Evolutionary conservation across 352 stramenopile species (phyloP), one percentile per base, ranked within the genome.

Genomic region (Hyaloperonospora arabidopsidis): DNA sequence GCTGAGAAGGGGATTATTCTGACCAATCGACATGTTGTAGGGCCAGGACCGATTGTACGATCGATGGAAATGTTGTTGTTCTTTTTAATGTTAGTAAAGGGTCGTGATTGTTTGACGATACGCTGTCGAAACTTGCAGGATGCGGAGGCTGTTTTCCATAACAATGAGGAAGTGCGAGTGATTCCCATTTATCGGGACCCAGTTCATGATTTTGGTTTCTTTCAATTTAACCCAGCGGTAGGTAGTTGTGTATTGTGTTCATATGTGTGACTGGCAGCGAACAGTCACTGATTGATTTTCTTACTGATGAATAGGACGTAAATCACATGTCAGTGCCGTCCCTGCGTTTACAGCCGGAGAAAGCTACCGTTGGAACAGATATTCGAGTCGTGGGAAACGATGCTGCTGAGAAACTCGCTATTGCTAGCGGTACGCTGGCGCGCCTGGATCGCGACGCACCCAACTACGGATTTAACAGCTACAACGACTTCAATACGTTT

Each of bases 401-500:
- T 53, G 85, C 84, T 3, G 90, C 89, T 8, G 90, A 97, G 63
- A 97, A 97, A 38, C 66, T 97, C 17, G 83, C 78, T 5, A 97
- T 97, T 61, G 86, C 93, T 17, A 89, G 83, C 40, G 90, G 89
- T 19, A 96, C 89, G n/a, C 66, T 97, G 14, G 88, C 90, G 17
- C 78, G 90, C 22, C 68, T 97, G 17, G 90, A 97, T 64, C 88
- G 90, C 5, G 86, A 95, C 15, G 84, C 86, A 4, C 90, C 90
- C 0, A 76, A 86, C 41, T 97, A 97, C 45, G 84, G 84, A 6
- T 86, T 64, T 49, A 93, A 93, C 59, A 93, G 74, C 53, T 97
- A 97, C 82, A 94, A 93, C 59, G 90, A 97, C 59, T 95, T 95
- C 49, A 96, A 96, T 66, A 97, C 88, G 44, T 97, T 97, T 63